Evolutionary conservation across 345 rosid species (phyloP).

Genomic region (Brassica carinata): DNA sequence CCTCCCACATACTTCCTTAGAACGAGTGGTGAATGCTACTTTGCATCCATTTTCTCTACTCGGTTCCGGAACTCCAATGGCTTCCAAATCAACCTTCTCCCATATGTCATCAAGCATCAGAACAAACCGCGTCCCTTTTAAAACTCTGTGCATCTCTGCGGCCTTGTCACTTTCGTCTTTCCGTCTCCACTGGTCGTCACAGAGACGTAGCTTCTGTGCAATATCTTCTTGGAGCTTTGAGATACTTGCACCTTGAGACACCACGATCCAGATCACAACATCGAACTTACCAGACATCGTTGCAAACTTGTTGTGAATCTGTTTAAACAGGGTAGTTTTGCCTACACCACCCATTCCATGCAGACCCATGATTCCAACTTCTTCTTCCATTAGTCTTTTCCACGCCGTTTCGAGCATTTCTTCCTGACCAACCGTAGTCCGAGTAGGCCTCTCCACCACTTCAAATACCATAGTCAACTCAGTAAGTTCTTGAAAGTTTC

Average conservation of each 20-base stretch:
- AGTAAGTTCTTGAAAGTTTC: constrained; percentile 15
- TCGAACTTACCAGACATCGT: background rate
- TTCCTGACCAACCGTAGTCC: constrained; percentile 24
- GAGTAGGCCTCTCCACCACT: constrained; percentile 8
- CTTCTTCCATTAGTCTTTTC: background rate
- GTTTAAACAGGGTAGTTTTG: constrained; percentile 39
- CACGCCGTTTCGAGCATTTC: constrained; percentile 19
- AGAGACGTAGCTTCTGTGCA: background rate
- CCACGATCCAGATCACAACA: constrained; percentile 29
- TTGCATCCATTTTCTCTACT: background rate
- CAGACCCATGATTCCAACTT: constrained; percentile 29
- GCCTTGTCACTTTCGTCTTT: background rate
- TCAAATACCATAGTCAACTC: background rate
- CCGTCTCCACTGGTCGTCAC: background rate
- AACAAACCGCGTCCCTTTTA: background rate
- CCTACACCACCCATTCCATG: constrained; percentile 15
- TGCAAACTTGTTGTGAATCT: constrained; percentile 27
- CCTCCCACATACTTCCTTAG: constrained; percentile 13
- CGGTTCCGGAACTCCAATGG: background rate
- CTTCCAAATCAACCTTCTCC: background rate
- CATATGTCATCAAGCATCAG: background rate
- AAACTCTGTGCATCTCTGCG: background rate
- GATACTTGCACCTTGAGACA: constrained; percentile 1
- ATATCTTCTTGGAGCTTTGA: background rate
- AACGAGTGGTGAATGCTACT: background rate